Evolutionary conservation across 495 filamentous ascomycete genomes (phyloP).

Genomic region (Amniculicola lignicola): DNA sequence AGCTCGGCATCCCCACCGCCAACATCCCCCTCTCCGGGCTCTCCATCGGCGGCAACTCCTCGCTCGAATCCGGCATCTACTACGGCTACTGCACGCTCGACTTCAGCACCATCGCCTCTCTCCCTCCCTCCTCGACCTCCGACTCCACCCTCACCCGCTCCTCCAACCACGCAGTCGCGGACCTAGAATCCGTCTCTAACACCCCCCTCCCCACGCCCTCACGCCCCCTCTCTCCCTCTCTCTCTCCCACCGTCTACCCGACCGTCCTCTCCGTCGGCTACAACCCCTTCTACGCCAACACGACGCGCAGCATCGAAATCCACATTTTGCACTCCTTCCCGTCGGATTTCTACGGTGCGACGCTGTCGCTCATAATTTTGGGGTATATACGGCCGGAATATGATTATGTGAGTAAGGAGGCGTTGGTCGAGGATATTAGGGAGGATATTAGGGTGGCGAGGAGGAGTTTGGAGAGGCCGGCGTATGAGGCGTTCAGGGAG

Average conservation of each 20-base stretch:
- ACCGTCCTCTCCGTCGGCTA: conserved; percentile 80
- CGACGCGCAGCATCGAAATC: conserved; percentile 59
- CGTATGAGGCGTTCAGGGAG: conserved; percentile 58
- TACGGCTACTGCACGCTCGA: conserved; percentile 78
- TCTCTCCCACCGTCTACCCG: conserved; percentile 54
- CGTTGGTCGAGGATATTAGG: conserved; percentile 80
- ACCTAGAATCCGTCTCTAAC: conserved; percentile 11
- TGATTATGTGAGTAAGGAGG: conserved; percentile 81
- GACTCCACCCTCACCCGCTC: conserved; percentile 8
- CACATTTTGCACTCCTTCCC: conserved; percentile 76
- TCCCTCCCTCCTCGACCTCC: conserved; percentile 9
- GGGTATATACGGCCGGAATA: conserved; percentile 87
- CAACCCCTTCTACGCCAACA: conserved; percentile 25
- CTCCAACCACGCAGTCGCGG: conserved; percentile 21
- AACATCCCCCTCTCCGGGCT: conserved; percentile 84
- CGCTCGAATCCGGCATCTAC: conserved; percentile 77
- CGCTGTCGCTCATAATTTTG: conserved; percentile 73
- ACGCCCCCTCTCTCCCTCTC: conserved; percentile 4
- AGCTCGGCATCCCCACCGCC: conserved; percentile 93
- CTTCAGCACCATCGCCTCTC: conserved; percentile 16
- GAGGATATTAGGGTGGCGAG: conserved; percentile 82
- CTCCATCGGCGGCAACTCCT: conserved; percentile 63
- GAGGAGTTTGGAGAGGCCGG: conserved; percentile 64
- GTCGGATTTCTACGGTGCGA: conserved; percentile 77
- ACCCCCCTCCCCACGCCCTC: conserved; percentile 13